These are phyloP conservation scores for Camelina hispida DNA, from an alignment of 345 rosid genomes.

Conservation along the genomic window DNA sequence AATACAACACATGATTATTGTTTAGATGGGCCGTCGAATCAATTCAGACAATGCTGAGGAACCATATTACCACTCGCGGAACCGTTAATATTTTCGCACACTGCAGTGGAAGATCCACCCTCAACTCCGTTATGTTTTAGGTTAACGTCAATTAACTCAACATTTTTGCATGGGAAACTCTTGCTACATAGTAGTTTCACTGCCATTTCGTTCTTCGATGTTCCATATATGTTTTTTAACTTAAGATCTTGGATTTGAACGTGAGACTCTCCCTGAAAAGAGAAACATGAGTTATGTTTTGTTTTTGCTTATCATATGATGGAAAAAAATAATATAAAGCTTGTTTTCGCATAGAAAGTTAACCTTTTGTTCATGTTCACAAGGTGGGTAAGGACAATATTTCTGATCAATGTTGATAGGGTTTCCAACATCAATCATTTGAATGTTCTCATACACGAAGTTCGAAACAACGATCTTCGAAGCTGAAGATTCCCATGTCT, in stretches of 20 bases:
- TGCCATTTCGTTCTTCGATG: slow-evolving; percentile 42
- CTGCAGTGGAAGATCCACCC: slow-evolving; percentile 21
- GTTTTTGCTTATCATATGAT: not conserved
- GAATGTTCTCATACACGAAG: slow-evolving; percentile 36
- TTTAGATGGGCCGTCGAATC: not conserved
- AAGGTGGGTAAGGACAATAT: slow-evolving; percentile 38
- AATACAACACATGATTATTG: too few species aligned
- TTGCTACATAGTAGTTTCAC: slow-evolving; percentile 44
- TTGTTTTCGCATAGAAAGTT: slow-evolving; percentile 15
- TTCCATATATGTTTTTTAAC: slow-evolving; percentile 45
- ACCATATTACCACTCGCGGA: slow-evolving; percentile 17
- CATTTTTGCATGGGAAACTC: slow-evolving; percentile 38
- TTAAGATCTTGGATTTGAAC: slow-evolving; percentile 45
- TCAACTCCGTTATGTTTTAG: slow-evolving; percentile 1
- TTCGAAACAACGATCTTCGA: slow-evolving; percentile 30
- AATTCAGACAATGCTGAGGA: slow-evolving; percentile 20
- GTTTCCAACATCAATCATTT: slow-evolving; percentile 37
- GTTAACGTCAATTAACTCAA: slow-evolving; percentile 42
- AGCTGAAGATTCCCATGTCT: slow-evolving; percentile 41
- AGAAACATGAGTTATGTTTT: not conserved
- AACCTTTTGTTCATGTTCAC: slow-evolving; percentile 19
- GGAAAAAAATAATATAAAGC: not conserved
- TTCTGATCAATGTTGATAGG: slow-evolving; percentile 40
- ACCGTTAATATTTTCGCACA: slow-evolving; percentile 42
- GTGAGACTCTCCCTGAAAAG: slow-evolving; percentile 43